Evolutionary conservation across 768 basidiomycete species (phyloP), one percentile per base, ranked within the genome.

Genomic region (Boletellus ananiceps): DNA sequence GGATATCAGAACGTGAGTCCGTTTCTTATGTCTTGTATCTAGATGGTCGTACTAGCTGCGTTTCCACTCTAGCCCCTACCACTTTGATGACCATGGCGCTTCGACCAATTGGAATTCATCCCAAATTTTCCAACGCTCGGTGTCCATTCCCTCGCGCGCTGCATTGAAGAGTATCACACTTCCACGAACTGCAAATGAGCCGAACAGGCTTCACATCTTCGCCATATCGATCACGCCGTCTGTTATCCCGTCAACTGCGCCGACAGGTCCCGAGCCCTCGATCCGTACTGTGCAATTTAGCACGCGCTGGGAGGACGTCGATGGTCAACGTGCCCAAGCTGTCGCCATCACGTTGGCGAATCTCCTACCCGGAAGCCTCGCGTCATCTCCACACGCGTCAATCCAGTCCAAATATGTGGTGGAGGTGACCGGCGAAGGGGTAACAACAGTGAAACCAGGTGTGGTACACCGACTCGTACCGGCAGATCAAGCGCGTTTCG

Each of bases 321-420:
- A 65, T 23, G 66, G 64, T 2, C 57, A 58, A 41, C 71, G 70
- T 21, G 72, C 71, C 4, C 79, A 81, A 54, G 71, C 70, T 0
- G 72, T 82, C 0, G 75, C 78, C 38, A 71, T 82, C 35, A 79
- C 77, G 0, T 54, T 82, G 12, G 73, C 74, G 19, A 82, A 82
- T 52, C 63, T 80, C 11, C 64, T 77, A 8, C 74, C 79, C 0
- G 63, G 65, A 2, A 65, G 42, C 32, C 43, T 66, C 1, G 56
- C 38, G 2, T 44, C 59, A 2, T 62, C 66, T 0, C 54, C 49
- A 3, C 52, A 55, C 29, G 65, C 70, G 0, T 70, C 75, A 3
- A 31, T 75, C 19, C 64, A 57, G 8, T 57, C 66, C 4, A 57
- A 48, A 18, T 69, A 74, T 49, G 56, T 63, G 18, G 56, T 78